Evolutionary conservation across 805 yeast genomes (phyloP).

Genomic region (Metschnikowia lunata): DNA sequence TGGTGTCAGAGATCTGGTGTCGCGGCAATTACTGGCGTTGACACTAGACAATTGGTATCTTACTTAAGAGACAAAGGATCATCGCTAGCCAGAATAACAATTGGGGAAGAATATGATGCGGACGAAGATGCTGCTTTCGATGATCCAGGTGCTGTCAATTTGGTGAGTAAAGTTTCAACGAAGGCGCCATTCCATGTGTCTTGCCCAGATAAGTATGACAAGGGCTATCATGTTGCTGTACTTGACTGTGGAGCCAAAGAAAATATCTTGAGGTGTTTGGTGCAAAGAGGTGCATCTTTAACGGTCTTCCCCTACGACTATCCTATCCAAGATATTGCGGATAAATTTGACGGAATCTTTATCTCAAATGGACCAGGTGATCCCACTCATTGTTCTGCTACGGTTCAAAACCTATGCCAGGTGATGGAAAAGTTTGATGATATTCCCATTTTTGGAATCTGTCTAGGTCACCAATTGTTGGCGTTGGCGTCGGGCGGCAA

Average conservation of each 20-base stretch:
- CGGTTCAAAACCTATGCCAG: slow-evolving; percentile 60
- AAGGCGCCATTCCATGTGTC: slow-evolving; percentile 90
- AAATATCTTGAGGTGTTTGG: slow-evolving; percentile 90
- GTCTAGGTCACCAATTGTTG: slow-evolving; percentile 94
- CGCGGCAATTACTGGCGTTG: slow-evolving; percentile 93
- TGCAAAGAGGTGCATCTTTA: slow-evolving; percentile 90
- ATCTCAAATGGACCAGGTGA: slow-evolving; percentile 99
- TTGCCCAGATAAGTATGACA: slow-evolving; percentile 51
- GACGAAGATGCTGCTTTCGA: slow-evolving; percentile 86
- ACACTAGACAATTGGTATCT: slow-evolving; percentile 90
- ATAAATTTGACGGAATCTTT: slow-evolving; percentile 91
- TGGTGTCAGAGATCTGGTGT: slow-evolving; percentile 98
- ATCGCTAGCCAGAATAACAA: slow-evolving; percentile 81
- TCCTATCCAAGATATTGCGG: slow-evolving; percentile 86
- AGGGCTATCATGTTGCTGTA: slow-evolving; percentile 76
- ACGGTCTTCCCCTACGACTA: slow-evolving; percentile 96
- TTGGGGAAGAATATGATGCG: slow-evolving; percentile 89
- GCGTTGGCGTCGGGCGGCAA: slow-evolving; percentile 94
- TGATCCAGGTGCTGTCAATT: slow-evolving; percentile 85
- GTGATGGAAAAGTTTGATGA: slow-evolving; percentile 56
- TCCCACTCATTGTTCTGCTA: slow-evolving; percentile 78
- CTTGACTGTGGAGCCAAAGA: slow-evolving; percentile 98
- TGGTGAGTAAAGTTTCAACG: slow-evolving; percentile 92
- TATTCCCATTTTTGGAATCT: slow-evolving; percentile 95
- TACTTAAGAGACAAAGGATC: slow-evolving; percentile 96